Evolutionary conservation across 1,284 basidiomycete genomes (phyloP).

Genomic region (Chalciporus sp.): DNA sequence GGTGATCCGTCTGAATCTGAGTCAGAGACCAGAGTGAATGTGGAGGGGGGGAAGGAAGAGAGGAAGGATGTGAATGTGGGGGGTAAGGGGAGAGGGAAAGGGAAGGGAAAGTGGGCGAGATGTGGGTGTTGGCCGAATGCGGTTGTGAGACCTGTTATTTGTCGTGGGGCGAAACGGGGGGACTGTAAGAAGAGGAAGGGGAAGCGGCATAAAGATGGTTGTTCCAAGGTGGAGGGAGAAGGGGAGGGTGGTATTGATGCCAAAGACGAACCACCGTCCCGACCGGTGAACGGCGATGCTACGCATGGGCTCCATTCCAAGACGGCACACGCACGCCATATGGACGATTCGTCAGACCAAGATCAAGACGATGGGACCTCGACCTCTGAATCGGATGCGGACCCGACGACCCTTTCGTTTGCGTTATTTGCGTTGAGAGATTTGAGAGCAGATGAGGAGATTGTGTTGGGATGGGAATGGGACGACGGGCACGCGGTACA

Average conservation of each 20-base stretch:
- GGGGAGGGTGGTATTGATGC: neutral
- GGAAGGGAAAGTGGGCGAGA: conserved; percentile 73
- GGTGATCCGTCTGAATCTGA: conserved; percentile 34
- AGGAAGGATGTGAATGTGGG: conserved; percentile 2
- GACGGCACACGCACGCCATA: conserved; percentile 11
- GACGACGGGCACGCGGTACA: conserved; percentile 92
- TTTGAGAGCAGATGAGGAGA: conserved; percentile 81
- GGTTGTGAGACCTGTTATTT: conserved; percentile 78
- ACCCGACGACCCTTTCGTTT: conserved; percentile 63
- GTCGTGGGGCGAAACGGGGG: conserved; percentile 36
- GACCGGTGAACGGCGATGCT: conserved; percentile 13
- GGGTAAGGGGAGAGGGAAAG: conserved; percentile 9
- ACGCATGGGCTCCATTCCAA: conserved; percentile 4
- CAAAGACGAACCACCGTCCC: neutral
- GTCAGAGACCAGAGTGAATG: conserved; percentile 1
- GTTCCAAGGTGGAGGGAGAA: conserved; percentile 10
- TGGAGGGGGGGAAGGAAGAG: conserved; percentile 5
- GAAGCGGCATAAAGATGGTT: conserved; percentile 24
- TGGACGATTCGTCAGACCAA: conserved; percentile 21
- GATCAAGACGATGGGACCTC: conserved; percentile 35
- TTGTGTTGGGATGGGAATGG: conserved; percentile 96
- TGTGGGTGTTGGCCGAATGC: conserved; percentile 91
- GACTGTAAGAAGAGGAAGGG: conserved; percentile 14
- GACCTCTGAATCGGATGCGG: conserved; percentile 35
- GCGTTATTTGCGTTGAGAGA: conserved; percentile 84